These are phyloP conservation scores for Ophiostoma piceae DNA, from an alignment of 2,329 filamentous ascomycete species.

Conservation along the genomic window DNA sequence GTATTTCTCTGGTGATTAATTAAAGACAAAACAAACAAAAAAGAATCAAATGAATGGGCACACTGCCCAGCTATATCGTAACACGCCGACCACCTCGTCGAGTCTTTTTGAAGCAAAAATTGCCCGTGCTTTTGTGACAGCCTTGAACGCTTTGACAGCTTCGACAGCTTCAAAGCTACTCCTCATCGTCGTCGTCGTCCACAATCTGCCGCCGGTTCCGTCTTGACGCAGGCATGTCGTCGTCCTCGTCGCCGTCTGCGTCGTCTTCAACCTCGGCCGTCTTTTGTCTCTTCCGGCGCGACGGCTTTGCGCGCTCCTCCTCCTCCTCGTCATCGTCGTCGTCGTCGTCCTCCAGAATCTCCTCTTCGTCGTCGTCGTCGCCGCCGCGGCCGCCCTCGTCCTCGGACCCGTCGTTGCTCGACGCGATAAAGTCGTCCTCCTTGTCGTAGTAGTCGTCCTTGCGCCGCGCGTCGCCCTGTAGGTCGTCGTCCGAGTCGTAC, in stretches of 20 bases:
- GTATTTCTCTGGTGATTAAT: neutral
- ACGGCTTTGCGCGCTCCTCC: slow-evolving; percentile 50
- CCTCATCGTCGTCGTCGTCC: slow-evolving; percentile 53
- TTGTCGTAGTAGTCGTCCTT: slow-evolving; percentile 77
- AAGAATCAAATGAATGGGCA: neutral
- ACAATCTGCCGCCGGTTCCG: slow-evolving; percentile 53
- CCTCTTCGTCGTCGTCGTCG: slow-evolving; percentile 55
- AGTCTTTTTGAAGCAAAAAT: neutral
- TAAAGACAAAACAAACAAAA: neutral
- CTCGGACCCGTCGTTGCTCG: slow-evolving; percentile 61
- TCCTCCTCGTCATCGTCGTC: slow-evolving; percentile 51
- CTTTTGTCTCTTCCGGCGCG: slow-evolving; percentile 45
- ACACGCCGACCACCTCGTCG: neutral
- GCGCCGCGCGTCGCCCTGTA: slow-evolving; percentile 54
- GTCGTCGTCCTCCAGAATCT: slow-evolving; percentile 50
- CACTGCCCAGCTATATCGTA: neutral
- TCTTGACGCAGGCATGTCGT: slow-evolving; percentile 41
- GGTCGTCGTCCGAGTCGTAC: slow-evolving; percentile 73
- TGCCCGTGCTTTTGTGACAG: too few relatives aligned
- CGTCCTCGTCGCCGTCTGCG: slow-evolving; percentile 49
- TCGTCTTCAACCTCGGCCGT: slow-evolving; percentile 47
- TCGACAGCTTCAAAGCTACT: neutral
- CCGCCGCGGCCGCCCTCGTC: slow-evolving; percentile 47
- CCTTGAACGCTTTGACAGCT: too few relatives aligned
- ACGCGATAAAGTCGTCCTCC: slow-evolving; percentile 72